Evolutionary conservation across 345 rosid species (phyloP).

Genomic region (Gossypium stocksii): DNA sequence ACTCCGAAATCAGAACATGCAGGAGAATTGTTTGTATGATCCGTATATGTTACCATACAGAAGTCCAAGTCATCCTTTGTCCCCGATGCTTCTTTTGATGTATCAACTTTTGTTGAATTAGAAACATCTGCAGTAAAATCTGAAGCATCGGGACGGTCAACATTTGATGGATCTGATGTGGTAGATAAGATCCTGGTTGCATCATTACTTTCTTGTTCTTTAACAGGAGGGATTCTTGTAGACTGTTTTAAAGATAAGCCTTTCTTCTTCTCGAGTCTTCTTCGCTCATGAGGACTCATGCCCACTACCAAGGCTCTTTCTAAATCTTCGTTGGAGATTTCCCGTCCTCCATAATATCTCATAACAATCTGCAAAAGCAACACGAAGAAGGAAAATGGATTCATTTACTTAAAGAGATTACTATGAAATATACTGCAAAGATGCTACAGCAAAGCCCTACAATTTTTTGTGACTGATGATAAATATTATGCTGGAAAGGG

Average conservation of each 20-base stretch:
- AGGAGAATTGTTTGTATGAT: conserved; percentile 17
- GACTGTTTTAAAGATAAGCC: conserved; percentile 40
- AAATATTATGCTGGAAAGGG: neutral
- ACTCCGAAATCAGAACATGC: conserved; percentile 16
- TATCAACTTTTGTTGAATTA: conserved; percentile 3
- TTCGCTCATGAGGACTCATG: conserved; percentile 85
- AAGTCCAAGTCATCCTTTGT: conserved; percentile 20
- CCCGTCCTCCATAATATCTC: conserved; percentile 89
- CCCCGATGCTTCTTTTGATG: conserved; percentile 1
- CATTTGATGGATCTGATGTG: conserved; percentile 12
- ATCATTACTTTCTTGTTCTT: conserved; percentile 24
- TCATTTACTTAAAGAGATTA: neutral
- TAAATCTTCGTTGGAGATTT: conserved; percentile 73
- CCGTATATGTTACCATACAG: conserved; percentile 15
- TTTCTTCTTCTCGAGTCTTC: conserved; percentile 62
- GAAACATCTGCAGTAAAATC: conserved; percentile 13
- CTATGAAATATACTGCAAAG: neutral
- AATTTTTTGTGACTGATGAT: neutral
- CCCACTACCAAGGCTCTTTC: conserved; percentile 82
- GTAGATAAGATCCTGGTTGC: conserved; percentile 15
- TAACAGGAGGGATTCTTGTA: conserved; percentile 22
- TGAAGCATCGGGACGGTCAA: conserved; percentile 15
- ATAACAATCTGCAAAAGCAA: conserved; percentile 44
- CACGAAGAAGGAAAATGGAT: neutral
- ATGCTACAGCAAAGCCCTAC: neutral